Evolutionary conservation across 495 filamentous ascomycete genomes (phyloP).

Genomic region (Podospora didyma): DNA sequence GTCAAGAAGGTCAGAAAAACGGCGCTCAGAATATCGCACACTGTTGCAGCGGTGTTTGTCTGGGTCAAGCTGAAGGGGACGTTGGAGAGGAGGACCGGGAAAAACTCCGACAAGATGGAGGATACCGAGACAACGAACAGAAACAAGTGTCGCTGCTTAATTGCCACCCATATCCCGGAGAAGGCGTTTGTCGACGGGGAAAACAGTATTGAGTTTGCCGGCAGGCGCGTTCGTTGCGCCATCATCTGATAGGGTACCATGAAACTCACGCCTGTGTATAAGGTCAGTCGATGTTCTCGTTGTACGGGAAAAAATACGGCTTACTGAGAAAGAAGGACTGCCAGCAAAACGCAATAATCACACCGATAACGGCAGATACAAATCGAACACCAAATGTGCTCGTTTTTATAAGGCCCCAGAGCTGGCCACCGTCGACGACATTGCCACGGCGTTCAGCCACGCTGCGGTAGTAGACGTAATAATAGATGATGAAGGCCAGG

Average conservation of each 20-base stretch:
- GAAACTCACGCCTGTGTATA: constrained; percentile 25
- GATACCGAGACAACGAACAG: constrained; percentile 18
- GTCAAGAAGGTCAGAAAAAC: constrained; percentile 22
- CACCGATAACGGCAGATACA: constrained; percentile 28
- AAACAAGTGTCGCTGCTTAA: constrained; percentile 22
- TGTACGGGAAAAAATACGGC: not conserved
- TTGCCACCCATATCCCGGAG: constrained; percentile 24
- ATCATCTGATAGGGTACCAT: constrained; percentile 27
- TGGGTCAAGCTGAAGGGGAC: constrained; percentile 31
- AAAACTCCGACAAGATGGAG: constrained; percentile 29
- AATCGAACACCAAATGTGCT: constrained; percentile 36
- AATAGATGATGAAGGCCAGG: constrained; percentile 29
- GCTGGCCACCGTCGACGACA: constrained; percentile 17
- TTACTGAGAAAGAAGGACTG: constrained; percentile 29
- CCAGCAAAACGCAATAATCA: constrained; percentile 31
- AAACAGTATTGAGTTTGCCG: constrained; percentile 24
- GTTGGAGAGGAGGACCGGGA: constrained; percentile 31
- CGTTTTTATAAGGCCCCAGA: constrained; percentile 28
- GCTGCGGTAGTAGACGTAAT: constrained; percentile 28
- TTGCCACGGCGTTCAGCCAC: constrained; percentile 14
- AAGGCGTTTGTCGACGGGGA: constrained; percentile 29
- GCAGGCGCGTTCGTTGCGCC: constrained; percentile 15
- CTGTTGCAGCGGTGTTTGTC: constrained; percentile 19
- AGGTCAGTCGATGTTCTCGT: no score
- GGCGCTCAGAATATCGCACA: constrained; percentile 20